Percentiles rank a stretch among this genome's conserved stretches.
These are phyloP conservation scores for Rusavskia elegans DNA, from an alignment of 495 filamentous ascomycete species.

Conservation along the genomic window DNA sequence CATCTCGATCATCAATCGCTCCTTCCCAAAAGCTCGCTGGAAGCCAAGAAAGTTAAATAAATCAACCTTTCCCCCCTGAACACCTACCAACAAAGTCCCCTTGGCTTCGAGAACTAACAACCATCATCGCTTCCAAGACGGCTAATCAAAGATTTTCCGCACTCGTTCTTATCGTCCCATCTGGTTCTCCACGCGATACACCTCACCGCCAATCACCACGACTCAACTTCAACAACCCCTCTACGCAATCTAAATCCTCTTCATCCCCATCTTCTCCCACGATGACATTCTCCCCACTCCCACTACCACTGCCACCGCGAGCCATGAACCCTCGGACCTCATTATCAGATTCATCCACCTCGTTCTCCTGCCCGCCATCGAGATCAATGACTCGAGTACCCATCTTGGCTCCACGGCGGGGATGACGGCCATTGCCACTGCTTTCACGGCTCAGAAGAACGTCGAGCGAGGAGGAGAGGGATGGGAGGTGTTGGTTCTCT, in stretches of 20 bases:
- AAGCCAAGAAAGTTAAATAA: too few species aligned
- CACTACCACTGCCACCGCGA: slow-evolving; percentile 30
- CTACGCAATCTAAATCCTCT: slow-evolving; percentile 63
- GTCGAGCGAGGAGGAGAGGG: slow-evolving; percentile 9
- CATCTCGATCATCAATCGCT: too few species aligned
- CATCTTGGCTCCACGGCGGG: not conserved
- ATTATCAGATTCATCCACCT: slow-evolving; percentile 24
- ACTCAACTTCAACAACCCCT: slow-evolving; percentile 59
- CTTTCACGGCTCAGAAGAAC: slow-evolving; percentile 1
- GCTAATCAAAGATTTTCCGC: too few species aligned
- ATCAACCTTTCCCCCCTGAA: too few species aligned
- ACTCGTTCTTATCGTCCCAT: too few species aligned
- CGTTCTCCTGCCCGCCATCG: slow-evolving; percentile 10
- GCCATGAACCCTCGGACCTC: slow-evolving; percentile 59
- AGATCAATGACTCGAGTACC: too few species aligned
- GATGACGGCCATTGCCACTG: not conserved
- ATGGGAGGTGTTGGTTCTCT: slow-evolving; percentile 23
- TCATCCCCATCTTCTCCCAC: slow-evolving; percentile 23
- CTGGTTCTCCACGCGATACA: too few species aligned
- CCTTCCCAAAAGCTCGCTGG: too few species aligned
- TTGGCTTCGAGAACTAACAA: too few species aligned
- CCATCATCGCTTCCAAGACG: too few species aligned
- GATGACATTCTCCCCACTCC: slow-evolving; percentile 21
- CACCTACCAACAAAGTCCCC: too few species aligned
- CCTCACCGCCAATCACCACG: slow-evolving; percentile 43